Evolutionary conservation across 306 rosid species (phyloP), one percentile per base, ranked within the genome.

Genomic region (Prunus armeniaca): DNA sequence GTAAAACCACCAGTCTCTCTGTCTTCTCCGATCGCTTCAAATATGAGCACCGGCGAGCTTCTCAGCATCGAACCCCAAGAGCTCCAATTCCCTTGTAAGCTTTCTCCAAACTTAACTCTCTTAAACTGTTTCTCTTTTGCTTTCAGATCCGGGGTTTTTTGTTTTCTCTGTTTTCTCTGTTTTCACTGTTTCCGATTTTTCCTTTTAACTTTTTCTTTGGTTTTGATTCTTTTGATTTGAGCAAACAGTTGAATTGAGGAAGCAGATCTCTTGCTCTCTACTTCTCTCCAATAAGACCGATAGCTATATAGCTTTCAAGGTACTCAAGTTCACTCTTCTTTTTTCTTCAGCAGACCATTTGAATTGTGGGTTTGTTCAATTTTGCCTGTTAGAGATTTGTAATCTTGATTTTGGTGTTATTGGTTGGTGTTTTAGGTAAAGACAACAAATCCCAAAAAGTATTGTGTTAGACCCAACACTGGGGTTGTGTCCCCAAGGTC

Each of bases 401-500:
- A 63, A 72, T 75, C 79, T 77, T 82, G 68, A 70, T 86, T 81
- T 76, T 28, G 57, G 69, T 86, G 81, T 65, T 77, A 79, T 83
- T 67, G 71, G 34, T 12, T 57, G 86, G 64, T 77, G 56, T 74
- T 83, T 24, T 71, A 93, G 98, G 98, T 93, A 49, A 93, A 93
- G 86, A 91, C 98, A 6, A 93, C 98, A 75, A 93, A 93, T 82
- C 98, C 98, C 3, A 93, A 89, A 87, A 93, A 93, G 86, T 93
- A 93, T 60, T 93, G 98, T 86, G 98, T 93, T 81, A 89, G 96
- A 87, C 98, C 98, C 77, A 93, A 93, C 86, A 91, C 94, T 76
- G 98, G 98, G 74, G 79, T 93, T 83, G 96, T 93, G 72, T 63
- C 84, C 82, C 98, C 98, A 58, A 85, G 91, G 90, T 85, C 98